phyloP scores from a whole-genome alignment of 176 grass and related monocot genomes.

The Carex scoparia region DNA sequence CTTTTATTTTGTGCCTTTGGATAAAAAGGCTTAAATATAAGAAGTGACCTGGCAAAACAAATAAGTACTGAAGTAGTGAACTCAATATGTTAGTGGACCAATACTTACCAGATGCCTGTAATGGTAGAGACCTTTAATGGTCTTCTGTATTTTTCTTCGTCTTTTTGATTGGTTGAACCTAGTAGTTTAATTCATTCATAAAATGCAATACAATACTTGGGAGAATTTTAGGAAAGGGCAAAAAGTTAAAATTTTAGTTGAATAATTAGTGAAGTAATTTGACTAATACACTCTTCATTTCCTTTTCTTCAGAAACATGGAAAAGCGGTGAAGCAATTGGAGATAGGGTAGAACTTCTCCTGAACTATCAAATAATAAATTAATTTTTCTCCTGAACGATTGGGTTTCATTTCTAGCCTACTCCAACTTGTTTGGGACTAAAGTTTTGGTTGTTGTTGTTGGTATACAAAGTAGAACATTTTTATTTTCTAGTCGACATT shows the following conservation, averaged over 20 bases:
- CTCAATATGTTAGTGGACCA: background rate
- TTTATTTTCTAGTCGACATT: background rate
- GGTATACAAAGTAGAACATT: background rate
- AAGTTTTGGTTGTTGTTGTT: too few species aligned
- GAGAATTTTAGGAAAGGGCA: background rate
- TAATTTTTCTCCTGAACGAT: background rate
- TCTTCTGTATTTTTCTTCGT: background rate
- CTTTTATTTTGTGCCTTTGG: too few species aligned
- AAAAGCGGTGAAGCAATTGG: constrained; percentile 73
- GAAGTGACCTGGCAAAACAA: background rate
- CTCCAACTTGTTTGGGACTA: too few species aligned
- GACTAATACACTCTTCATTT: constrained; percentile 27
- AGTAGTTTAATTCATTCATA: background rate
- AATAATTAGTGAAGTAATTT: constrained; percentile 2
- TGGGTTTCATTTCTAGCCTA: too few species aligned
- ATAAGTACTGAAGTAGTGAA: background rate
- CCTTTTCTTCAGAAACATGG: constrained; percentile 55
- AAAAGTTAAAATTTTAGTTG: background rate
- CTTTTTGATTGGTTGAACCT: background rate
- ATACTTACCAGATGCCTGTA: background rate
- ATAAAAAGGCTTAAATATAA: background rate
- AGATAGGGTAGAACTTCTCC: constrained; percentile 58
- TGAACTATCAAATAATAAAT: background rate
- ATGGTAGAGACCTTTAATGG: background rate
- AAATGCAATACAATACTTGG: background rate